Base-by-base conservation (phyloP, 352 stramenopile species). In the Phytopythium ostracodes region DNA sequence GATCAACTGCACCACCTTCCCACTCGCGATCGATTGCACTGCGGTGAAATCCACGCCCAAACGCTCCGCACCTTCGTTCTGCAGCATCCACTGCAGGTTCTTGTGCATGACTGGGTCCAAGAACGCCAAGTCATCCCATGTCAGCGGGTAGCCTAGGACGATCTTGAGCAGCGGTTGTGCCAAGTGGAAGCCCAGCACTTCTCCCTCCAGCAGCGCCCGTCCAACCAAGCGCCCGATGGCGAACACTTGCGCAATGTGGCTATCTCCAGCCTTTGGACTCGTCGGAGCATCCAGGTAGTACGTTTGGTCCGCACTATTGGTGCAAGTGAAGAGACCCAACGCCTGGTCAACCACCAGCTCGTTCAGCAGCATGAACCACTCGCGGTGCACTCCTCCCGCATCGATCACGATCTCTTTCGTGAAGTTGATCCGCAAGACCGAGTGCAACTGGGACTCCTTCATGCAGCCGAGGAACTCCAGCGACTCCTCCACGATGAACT, bases 161-260 rank as follows among this genome's bases (percentile, higher is more conserved):
- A 82, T 73, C 59, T 88, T 83, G 36, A 86, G 60, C 62, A 86
- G 54, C 14, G 68, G 70, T 7, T 68, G 64, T 27, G 62, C 88
- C 63, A 99, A 88, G 59, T 98, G 96, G 35, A 95, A 93, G 29
- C 77, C 73, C 2, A 98, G 81, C 8, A 98, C 69, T 64, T 98
- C 89, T 49, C 90, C 81, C 63, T 99, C 96, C 18, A 88, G 59
- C 24, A 87, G 58, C 2, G 71, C 72, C 25, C 76, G 68, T 11
- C 81, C 79, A 6, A 91, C 56, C 9, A 87, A 53, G 0, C 79
- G 78, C 0, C 78, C 77, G 51, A 63, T 54, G 2, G 75, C 78
- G 31, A 82, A 77, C n/a, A 69, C 81, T 29, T 86, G 74, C 20
- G 63, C 56, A 12, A 89, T 25, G 53, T 54, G 47, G 5, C 88